Evolutionary conservation across 306 rosid genomes (phyloP).

Genomic region (Hippophae tibetana): DNA sequence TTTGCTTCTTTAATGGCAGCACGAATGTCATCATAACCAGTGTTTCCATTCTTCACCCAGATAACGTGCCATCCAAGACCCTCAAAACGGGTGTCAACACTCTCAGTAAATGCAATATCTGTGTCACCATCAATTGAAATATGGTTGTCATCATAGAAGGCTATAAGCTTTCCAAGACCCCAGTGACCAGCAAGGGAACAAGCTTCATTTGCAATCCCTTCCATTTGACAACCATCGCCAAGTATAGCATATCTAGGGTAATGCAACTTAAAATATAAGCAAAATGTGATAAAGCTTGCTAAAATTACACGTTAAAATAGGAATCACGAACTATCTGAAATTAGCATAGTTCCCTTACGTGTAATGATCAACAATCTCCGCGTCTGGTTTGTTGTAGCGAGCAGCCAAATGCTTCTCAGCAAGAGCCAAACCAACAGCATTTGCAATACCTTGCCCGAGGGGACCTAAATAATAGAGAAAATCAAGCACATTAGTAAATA

Average conservation of each 20-base stretch:
- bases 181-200: slow-evolving; percentile 95
- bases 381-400: slow-evolving; percentile 84
- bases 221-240: slow-evolving; percentile 99
- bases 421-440: slow-evolving; percentile 96
- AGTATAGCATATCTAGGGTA: slow-evolving; percentile 55
- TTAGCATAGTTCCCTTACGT: slow-evolving; percentile 43
- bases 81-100: slow-evolving; percentile 76
- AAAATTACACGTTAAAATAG: not conserved
- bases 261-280: slow-evolving; percentile 10
- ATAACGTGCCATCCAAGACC: slow-evolving; percentile 97
- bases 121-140: slow-evolving; percentile 97
- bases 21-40: slow-evolving; percentile 84
- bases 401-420: slow-evolving; percentile 99
- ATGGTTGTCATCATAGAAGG: slow-evolving; percentile 95
- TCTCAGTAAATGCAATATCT: slow-evolving; percentile 87
- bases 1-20: slow-evolving; percentile 96
- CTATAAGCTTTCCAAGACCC: slow-evolving; percentile 95
- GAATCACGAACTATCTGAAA: not conserved
- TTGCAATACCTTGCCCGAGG: slow-evolving; percentile 95
- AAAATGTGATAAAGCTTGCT: not conserved
- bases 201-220: slow-evolving; percentile 87
- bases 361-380: slow-evolving; percentile 84
- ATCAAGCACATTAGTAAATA: not conserved
- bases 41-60: slow-evolving; percentile 98
- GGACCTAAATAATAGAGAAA: slow-evolving; percentile 55